Percentiles rank a stretch among this genome's conserved stretches.
Conservation (phyloP, 805 yeast genomes). For the Jamesozyma hellenica region DNA sequence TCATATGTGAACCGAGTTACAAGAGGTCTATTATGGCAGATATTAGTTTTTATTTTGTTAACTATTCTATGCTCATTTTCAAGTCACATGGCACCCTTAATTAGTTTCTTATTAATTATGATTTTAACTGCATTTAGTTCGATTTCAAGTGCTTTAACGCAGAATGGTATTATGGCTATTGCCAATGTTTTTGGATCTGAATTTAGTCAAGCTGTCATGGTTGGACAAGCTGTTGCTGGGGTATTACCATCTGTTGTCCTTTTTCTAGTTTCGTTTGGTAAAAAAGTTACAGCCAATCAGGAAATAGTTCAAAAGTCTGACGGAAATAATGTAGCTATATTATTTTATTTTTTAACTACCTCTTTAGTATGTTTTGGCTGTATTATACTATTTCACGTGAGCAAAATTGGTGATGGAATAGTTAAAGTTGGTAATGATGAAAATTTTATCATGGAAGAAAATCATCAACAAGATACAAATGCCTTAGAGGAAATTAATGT, state of each 20-base stretch:
- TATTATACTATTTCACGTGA: conserved; percentile 17
- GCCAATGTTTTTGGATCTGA: conserved; percentile 67
- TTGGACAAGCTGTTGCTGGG: conserved; percentile 92
- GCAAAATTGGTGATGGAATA: conserved; percentile 15
- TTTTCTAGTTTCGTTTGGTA: conserved; percentile 38
- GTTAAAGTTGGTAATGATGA: conserved; percentile 1
- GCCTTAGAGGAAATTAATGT: conserved; percentile 32
- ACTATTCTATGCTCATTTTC: conserved; percentile 28
- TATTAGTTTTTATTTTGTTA: conserved; percentile 47
- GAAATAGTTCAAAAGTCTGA: conserved; percentile 11
- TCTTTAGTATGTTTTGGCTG: conserved; percentile 20
- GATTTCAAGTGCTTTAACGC: conserved; percentile 71
- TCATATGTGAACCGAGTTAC: conserved; percentile 47
- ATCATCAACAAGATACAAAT: not conserved
- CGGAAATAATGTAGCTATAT: conserved; percentile 14
- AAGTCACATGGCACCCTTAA: conserved; percentile 11
- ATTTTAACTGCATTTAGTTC: conserved; percentile 53
- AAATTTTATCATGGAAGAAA: conserved; percentile 5
- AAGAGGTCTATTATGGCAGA: conserved; percentile 50
- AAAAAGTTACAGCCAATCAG: conserved; percentile 6
- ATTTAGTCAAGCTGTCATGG: conserved; percentile 83
- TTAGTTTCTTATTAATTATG: conserved; percentile 45
- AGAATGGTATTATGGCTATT: conserved; percentile 83
- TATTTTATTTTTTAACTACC: conserved; percentile 32
- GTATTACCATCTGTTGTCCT: conserved; percentile 65